Percentiles rank a stretch among this genome's conserved stretches.
Conservation (phyloP, 1,284 basidiomycete genomes). For the Boletellus dicymbophilus region DNA sequence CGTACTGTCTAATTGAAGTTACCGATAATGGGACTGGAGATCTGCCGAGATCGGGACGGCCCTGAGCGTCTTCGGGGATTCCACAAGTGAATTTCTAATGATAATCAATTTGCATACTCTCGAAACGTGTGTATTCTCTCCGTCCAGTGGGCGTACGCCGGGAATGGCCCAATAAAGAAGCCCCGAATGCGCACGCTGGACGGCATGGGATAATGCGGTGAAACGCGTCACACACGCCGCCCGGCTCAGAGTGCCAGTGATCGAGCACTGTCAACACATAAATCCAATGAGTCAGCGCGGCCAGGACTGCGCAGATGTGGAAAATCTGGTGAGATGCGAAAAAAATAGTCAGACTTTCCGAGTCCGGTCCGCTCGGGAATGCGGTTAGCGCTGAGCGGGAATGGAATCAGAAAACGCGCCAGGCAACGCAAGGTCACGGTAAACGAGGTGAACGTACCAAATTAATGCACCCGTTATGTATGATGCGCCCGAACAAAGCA, state of each 20-base stretch:
- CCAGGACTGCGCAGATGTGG: conserved; percentile 79
- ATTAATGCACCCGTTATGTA: conserved; percentile 80
- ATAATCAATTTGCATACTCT: conserved; percentile 32
- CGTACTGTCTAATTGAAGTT: conserved; percentile 13
- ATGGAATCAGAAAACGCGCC: conserved; percentile 29
- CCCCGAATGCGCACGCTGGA: conserved; percentile 17
- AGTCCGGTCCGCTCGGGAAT: conserved; percentile 81
- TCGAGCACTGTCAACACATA: conserved; percentile 58
- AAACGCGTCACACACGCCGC: conserved; percentile 33
- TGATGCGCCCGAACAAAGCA: conserved; percentile 65
- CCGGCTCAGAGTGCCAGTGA: conserved; percentile 51
- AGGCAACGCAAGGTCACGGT: conserved; percentile 24
- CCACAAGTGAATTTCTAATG: conserved; percentile 30
- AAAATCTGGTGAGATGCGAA: conserved; percentile 88
- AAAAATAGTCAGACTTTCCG: conserved; percentile 80
- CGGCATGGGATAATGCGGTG: conserved; percentile 24
- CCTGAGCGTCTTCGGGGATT: conserved; percentile 21
- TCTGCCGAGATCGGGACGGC: no score
- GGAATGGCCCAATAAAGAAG: conserved; percentile 20
- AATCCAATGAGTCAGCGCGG: conserved; percentile 75
- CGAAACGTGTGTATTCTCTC: conserved; percentile 34
- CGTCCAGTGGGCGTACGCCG: conserved; percentile 20
- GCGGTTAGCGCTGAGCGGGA: conserved; percentile 66
- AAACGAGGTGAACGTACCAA: conserved; percentile 63
- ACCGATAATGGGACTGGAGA: no score